These are phyloP conservation scores for Globisporangium spiculum DNA, from an alignment of 352 stramenopile genomes.

Conservation along the genomic window DNA sequence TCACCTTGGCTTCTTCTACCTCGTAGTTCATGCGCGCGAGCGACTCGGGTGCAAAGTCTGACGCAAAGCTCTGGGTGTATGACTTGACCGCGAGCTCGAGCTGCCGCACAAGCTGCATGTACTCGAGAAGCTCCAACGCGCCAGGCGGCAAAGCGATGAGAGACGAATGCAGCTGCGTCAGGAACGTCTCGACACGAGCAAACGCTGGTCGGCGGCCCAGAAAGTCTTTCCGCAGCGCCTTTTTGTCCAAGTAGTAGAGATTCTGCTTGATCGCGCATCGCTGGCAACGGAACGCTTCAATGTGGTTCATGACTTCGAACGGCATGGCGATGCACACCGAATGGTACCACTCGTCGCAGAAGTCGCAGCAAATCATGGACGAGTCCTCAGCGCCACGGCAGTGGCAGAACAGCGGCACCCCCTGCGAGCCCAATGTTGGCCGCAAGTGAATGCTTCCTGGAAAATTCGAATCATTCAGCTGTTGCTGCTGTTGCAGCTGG, in stretches of 20 bases:
- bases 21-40: slow-evolving; percentile 47
- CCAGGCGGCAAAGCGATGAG: slow-evolving; percentile 54
- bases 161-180: slow-evolving; percentile 50
- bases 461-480: slow-evolving; percentile 5
- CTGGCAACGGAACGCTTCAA: slow-evolving; percentile 73
- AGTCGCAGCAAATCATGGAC: slow-evolving; percentile 88
- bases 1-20: slow-evolving; percentile 29
- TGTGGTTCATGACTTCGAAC: slow-evolving; percentile 44
- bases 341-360: slow-evolving; percentile 88
- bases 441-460: slow-evolving; percentile 14
- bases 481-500: slow-evolving; percentile 1
- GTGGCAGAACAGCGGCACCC: slow-evolving; percentile 60
- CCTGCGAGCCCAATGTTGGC: slow-evolving; percentile 17
- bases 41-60: slow-evolving; percentile 45
- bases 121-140: slow-evolving; percentile 47
- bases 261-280: slow-evolving; percentile 65
- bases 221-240: slow-evolving; percentile 40
- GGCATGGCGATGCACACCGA: slow-evolving; percentile 62
- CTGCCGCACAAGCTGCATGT: slow-evolving; percentile 32
- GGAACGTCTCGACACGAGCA: slow-evolving; percentile 45
- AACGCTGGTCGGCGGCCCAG: slow-evolving; percentile 50
- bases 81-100: slow-evolving; percentile 26
- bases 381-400: slow-evolving; percentile 57
- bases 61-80: slow-evolving; percentile 45
- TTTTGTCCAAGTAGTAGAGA: slow-evolving; percentile 69